Conservation (phyloP, 1,139 yeast genomes). For the Meyerozyma smithsonii region DNA sequence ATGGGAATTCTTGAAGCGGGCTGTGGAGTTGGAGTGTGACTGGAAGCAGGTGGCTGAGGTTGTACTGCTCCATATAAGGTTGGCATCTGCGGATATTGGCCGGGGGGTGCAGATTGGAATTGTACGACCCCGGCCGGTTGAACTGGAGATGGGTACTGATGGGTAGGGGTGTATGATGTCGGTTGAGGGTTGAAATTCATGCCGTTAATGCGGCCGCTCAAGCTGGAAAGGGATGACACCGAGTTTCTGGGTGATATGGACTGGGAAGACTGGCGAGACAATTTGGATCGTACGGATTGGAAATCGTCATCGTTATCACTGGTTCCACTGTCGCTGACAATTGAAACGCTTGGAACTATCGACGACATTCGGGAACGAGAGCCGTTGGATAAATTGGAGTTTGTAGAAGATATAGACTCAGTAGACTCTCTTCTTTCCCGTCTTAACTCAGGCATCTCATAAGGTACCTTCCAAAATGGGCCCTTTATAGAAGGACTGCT, state of each 20-base stretch:
- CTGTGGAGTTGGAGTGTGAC: slow-evolving; percentile 3
- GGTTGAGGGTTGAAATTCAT: slow-evolving; percentile 6
- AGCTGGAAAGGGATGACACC: slow-evolving; percentile 38
- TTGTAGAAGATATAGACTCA: slow-evolving; percentile 28
- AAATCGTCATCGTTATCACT: slow-evolving; percentile 42
- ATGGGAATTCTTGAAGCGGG: slow-evolving; percentile 9
- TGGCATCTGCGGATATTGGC: not conserved
- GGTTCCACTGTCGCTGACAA: slow-evolving; percentile 18
- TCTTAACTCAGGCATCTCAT: slow-evolving; percentile 37
- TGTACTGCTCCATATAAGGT: slow-evolving; percentile 1
- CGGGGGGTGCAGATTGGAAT: not conserved
- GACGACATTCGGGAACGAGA: slow-evolving; percentile 26
- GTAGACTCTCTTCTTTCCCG: slow-evolving; percentile 30
- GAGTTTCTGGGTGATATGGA: slow-evolving; percentile 45
- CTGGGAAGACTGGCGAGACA: slow-evolving; percentile 13
- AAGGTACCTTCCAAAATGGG: slow-evolving; percentile 50
- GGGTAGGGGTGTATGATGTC: not conserved
- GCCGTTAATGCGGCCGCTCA: slow-evolving; percentile 37
- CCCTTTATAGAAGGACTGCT: slow-evolving; percentile 38
- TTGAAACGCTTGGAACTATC: slow-evolving; percentile 24
- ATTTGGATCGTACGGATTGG: slow-evolving; percentile 24
- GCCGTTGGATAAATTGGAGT: slow-evolving; percentile 20
- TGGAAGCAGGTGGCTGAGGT: not conserved
- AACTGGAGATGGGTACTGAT: slow-evolving; percentile 6
- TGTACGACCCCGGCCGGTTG: slow-evolving; percentile 3